Percentiles rank a stretch among this genome's conserved stretches.
Conservation (phyloP, 2,329 filamentous ascomycete species). For the Dothistroma septosporum region DNA sequence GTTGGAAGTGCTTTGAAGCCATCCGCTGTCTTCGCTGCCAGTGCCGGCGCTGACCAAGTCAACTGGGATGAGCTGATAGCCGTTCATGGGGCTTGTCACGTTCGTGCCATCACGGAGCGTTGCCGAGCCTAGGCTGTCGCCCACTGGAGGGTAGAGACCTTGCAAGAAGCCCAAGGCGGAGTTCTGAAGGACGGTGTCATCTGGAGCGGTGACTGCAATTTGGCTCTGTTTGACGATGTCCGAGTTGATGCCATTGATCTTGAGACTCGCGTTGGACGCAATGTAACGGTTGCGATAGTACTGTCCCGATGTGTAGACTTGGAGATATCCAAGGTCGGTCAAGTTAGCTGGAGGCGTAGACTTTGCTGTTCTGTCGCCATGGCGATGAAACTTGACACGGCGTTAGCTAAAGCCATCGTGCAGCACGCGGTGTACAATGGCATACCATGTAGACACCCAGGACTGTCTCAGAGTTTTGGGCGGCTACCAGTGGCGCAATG, state of each 20-base stretch:
- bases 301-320: conserved; percentile 67
- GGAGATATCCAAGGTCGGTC: conserved; percentile 72
- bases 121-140: conserved; percentile 50
- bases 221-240: conserved; percentile 66
- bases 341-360: conserved; percentile 64
- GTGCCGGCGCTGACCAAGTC: conserved; percentile 60
- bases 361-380: conserved; percentile 85
- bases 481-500: conserved; percentile 24
- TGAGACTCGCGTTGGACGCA: conserved; percentile 52
- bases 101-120: conserved; percentile 66
- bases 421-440: neutral
- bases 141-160: conserved; percentile 77
- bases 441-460: conserved; percentile 68
- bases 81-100: conserved; percentile 65
- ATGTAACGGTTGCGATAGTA: conserved; percentile 79
- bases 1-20: conserved; percentile 56
- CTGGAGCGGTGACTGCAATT: conserved; percentile 66
- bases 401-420: neutral
- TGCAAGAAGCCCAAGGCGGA: conserved; percentile 79
- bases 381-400: conserved; percentile 63
- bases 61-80: conserved; percentile 81
- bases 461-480: conserved; percentile 57
- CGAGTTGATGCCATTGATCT: conserved; percentile 63
- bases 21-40: conserved; percentile 55
- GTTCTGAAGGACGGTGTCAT: conserved; percentile 69